Conservation (phyloP, 2,329 filamentous ascomycete genomes). For the Colletotrichum sublineola region DNA sequence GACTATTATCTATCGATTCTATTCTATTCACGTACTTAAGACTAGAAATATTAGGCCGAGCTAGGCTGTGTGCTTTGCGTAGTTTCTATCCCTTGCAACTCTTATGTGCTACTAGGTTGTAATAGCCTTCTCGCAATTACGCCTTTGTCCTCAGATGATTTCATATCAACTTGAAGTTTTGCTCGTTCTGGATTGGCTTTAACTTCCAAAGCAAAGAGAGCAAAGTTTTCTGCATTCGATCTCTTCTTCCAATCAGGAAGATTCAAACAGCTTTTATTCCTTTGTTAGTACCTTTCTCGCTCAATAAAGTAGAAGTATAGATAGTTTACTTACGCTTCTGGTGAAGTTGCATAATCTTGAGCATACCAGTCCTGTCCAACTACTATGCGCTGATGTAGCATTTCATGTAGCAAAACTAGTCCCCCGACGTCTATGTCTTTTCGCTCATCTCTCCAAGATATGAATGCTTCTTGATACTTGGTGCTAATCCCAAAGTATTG, state of each 20-base stretch:
- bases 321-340: background rate
- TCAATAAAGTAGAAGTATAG: background rate
- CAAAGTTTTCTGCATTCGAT: background rate
- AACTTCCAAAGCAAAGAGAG: background rate
- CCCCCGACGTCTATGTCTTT: background rate
- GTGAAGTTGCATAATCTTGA: accelerated
- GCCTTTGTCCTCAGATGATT: background rate
- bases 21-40: no score
- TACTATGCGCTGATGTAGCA: background rate
- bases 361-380: background rate
- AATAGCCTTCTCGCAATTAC: background rate
- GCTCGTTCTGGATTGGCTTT: background rate
- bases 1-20: no score
- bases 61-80: no score
- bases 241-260: background rate
- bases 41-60: no score
- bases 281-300: background rate
- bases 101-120: background rate
- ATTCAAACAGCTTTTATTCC: background rate
- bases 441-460: background rate
- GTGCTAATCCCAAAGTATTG: background rate
- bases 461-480: background rate
- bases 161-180: background rate
- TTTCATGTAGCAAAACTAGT: background rate
- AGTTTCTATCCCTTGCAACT: no score